Conservation (phyloP, 169 alveolate species). For the Plasmodium blacklocki region DNA sequence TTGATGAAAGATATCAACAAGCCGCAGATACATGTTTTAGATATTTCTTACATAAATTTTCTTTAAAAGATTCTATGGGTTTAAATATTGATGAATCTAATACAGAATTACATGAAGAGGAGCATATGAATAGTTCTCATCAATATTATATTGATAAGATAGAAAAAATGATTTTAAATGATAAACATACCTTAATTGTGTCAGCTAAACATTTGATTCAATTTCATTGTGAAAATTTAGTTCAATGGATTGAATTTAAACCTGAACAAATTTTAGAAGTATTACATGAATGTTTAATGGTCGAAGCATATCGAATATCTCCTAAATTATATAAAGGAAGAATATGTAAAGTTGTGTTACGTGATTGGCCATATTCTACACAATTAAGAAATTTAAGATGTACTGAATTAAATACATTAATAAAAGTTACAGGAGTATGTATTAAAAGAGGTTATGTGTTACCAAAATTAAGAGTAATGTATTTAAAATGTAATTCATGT, state of each 20-base stretch:
- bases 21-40: slow-evolving; percentile 88
- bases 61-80: slow-evolving; percentile 80
- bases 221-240: slow-evolving; percentile 87
- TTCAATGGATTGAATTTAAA: slow-evolving; percentile 85
- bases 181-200: slow-evolving; percentile 84
- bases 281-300: slow-evolving; percentile 87
- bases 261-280: slow-evolving; percentile 88
- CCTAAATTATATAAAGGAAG: slow-evolving; percentile 85
- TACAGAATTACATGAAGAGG: slow-evolving; percentile 76
- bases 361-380: slow-evolving; percentile 94
- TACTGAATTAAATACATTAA: slow-evolving; percentile 94
- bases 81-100: slow-evolving; percentile 70
- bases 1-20: slow-evolving; percentile 90
- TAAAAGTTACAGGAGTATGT: slow-evolving; percentile 94
- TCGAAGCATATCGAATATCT: slow-evolving; percentile 85
- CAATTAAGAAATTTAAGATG: slow-evolving; percentile 94
- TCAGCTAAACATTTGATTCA: slow-evolving; percentile 88
- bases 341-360: slow-evolving; percentile 88
- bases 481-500: slow-evolving; percentile 90
- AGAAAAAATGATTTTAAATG: slow-evolving; percentile 90
- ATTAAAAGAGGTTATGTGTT: slow-evolving; percentile 95
- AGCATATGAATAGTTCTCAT: slow-evolving; percentile 40
- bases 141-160: slow-evolving; percentile 87
- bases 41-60: slow-evolving; percentile 78
- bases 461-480: slow-evolving; percentile 93